Base-by-base conservation (phyloP, 176 grass and related monocot genomes). In the Musa troglodytarum region DNA sequence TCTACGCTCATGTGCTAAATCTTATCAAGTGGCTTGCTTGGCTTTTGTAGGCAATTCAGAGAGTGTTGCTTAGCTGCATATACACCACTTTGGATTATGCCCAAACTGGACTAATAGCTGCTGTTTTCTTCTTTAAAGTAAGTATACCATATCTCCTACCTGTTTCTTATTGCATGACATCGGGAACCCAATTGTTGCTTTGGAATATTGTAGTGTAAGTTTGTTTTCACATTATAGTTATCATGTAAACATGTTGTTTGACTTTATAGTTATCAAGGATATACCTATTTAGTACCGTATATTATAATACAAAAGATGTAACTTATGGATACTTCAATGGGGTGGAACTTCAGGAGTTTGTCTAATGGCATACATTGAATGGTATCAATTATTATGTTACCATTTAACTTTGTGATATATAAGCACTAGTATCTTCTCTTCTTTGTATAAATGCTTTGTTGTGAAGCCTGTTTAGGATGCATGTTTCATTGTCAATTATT, bases 91-190 rank as follows among this genome's bases (percentile, higher is more conserved):
- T 99, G 69, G 95, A 99, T 80, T 94, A 99, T 89, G 95, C 95
- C 65, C 90, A 99, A 74, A 94, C 90, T 50, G 95, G 95, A 82
- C 82, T 99, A 79, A 98, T 99, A 63, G 95, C 90, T 77, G 88
- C 95, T 74, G 90, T 99, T 62, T 99, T 99, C 90, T 92, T 99
- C 91, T 99, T 99, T 82, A 99, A 99, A 91, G 95, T 99, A 20
- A 82, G 82, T 62, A 85, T 22, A 69, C 16, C 43, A 70, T 76
- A 21, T 11, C 28, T 50, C 19, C 25, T 11, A 52, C 34, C 23
- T 55, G 13, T 13, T 72, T 65, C 11, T 70, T 68, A 52, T 82
- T 74, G 10, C 52, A 14, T 14, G 56, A 11, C 16, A 70, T 61
- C n/a, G 9, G 57, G n/a, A 61, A 20, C 57, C 57, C 1, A 21